Evolutionary conservation across 306 rosid species (phyloP), one percentile per base, ranked within the genome.

Genomic region (Dalbergia oliveri): DNA sequence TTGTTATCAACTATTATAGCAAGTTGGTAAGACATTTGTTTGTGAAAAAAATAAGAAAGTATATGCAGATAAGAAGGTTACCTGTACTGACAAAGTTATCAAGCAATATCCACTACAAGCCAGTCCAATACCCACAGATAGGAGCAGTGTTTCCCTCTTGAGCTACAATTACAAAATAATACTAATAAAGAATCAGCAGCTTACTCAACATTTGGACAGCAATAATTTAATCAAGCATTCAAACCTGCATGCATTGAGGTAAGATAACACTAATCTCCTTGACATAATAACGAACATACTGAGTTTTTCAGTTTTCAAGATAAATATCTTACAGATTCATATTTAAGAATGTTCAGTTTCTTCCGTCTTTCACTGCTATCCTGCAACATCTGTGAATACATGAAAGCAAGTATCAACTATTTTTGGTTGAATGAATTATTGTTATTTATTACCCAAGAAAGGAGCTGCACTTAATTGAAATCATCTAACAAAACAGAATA

Each of bases 261-360:
- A 53, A 11, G 14, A 79, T 58, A 51, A 35, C 57, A 49, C 15
- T 4, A 58, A 60, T 51, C 60, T 64, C 43, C 82, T 80, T 72
- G 60, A 81, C 43, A 7, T n/a, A 77, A 64, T 45, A 76, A 81
- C 73, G 74, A 88, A 79, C 80, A 83, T 75, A 80, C 60, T 71
- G 82, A 86, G 93, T 77, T 84, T 37, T 37, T 37, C 41, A 37
- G 41, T 37, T 37, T 26, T 54, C 78, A 80, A 78, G 84, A 81
- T 71, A 70, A 82, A 87, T 68, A 86, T 83, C 97, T 81, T 94
- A 94, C 98, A 87, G 93, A 95, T 91, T 94, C 97, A 73, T 94
- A 94, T 82, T 86, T n/a, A 76, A 94, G 98, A 84, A 87, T 83
- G 89, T 88, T 89, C 56, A 94, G 88, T 85, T 87, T 91, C 97